Evolutionary conservation across 306 rosid genomes (phyloP).

Genomic region (Potentilla sterilis): DNA sequence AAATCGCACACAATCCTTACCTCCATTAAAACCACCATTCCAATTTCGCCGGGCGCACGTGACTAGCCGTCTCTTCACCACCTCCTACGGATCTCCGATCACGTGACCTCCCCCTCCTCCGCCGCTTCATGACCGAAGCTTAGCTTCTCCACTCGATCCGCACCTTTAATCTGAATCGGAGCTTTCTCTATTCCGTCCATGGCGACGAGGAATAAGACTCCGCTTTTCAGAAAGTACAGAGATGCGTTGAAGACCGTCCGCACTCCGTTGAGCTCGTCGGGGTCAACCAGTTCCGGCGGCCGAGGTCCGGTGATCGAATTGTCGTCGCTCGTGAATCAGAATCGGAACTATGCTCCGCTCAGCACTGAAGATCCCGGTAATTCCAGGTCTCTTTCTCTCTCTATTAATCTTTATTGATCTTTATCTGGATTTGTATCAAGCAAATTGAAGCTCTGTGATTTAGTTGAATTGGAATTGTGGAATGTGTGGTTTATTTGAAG

Average conservation of each 20-base stretch:
- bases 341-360: conserved; percentile 83
- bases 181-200: conserved; percentile 15
- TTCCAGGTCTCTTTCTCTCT: conserved; percentile 62
- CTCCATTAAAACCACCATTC: background rate
- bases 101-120: conserved; percentile 26
- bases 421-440: background rate
- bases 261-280: conserved; percentile 45
- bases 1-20: background rate
- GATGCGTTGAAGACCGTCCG: conserved; percentile 76
- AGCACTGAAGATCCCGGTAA: conserved; percentile 90
- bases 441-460: background rate
- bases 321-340: conserved; percentile 75
- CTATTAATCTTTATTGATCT: background rate
- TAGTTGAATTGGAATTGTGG: background rate
- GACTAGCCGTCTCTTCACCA: conserved; percentile 11
- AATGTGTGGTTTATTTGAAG: background rate
- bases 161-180: conserved; percentile 28
- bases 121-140: background rate
- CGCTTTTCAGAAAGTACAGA: conserved; percentile 31
- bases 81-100: conserved; percentile 16
- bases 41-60: conserved; percentile 37
- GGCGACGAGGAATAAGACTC: conserved; percentile 39
- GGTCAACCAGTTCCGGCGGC: conserved; percentile 44
- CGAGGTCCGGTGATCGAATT: conserved; percentile 85
- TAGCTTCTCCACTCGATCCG: conserved; percentile 5